These are phyloP conservation scores for Rhododendron molle DNA, from an alignment of 148 eudicot genomes.

Conservation along the genomic window DNA sequence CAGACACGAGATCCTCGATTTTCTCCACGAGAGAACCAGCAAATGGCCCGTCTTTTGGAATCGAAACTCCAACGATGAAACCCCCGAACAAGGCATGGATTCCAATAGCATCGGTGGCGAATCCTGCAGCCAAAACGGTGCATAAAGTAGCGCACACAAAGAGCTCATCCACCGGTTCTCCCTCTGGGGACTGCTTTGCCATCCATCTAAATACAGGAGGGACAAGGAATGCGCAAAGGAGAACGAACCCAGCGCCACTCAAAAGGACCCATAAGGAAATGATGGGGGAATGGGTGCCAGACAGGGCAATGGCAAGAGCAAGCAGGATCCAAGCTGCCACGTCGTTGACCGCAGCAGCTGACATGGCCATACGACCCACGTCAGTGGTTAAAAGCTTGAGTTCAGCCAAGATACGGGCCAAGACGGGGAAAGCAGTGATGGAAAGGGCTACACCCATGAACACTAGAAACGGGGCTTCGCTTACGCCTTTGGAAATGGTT, in stretches of 20 bases:
- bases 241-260: conserved; percentile 43
- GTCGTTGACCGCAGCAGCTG: conserved; percentile 88
- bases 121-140: conserved; percentile 70
- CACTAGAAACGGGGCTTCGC: conserved; percentile 60
- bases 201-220: conserved; percentile 67
- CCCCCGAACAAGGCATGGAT: conserved; percentile 90
- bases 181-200: conserved; percentile 52
- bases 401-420: conserved; percentile 84
- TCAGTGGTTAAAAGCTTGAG: conserved; percentile 83
- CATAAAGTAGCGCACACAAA: conserved; percentile 54
- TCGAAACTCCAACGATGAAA: conserved; percentile 66
- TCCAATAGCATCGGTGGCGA: conserved; percentile 69
- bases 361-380: conserved; percentile 81
- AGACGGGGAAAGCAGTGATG: conserved; percentile 79
- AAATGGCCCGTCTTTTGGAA: conserved; percentile 76
- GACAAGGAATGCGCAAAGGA: conserved; percentile 33
- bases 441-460: conserved; percentile 91
- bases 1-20: conserved; percentile 81
- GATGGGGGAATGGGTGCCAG: conserved; percentile 57
- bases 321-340: conserved; percentile 89
- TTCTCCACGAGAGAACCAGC: conserved; percentile 76
- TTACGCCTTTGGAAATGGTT: conserved; percentile 55
- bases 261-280: conserved; percentile 69
- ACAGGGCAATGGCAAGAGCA: conserved; percentile 74
- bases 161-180: conserved; percentile 73